These are phyloP conservation scores for Volvariella volvacea DNA, from an alignment of 1,284 basidiomycete species.

Conservation along the genomic window DNA sequence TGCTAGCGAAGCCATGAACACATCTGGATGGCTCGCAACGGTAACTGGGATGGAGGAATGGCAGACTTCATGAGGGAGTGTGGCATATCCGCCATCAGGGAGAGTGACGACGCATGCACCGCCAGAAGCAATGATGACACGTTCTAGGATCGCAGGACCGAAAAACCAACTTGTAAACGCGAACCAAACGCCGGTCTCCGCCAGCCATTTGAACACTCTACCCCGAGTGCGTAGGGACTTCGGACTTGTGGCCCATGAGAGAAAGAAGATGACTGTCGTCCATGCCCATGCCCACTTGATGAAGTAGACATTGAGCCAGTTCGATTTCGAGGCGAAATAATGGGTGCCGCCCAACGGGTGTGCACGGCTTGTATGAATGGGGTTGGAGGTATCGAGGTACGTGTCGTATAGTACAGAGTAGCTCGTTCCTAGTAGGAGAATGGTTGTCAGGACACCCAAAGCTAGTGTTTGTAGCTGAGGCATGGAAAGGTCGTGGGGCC, in stretches of 20 bases:
- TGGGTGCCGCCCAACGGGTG: constrained; percentile 60
- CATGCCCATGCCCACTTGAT: constrained; percentile 92
- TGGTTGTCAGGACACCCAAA: constrained; percentile 23
- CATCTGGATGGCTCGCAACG: constrained; percentile 52
- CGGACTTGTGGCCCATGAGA: constrained; percentile 51
- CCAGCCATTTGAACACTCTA: constrained; percentile 51
- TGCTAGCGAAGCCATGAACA: constrained; percentile 42
- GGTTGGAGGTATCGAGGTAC: constrained; percentile 53
- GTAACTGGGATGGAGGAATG: constrained; percentile 44
- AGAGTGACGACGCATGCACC: constrained; percentile 73
- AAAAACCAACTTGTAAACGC: constrained; percentile 89
- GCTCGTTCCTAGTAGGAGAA: constrained; percentile 29
- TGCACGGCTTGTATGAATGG: constrained; percentile 57
- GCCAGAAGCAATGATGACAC: constrained; percentile 71
- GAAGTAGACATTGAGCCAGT: constrained; percentile 79
- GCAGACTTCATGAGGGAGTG: constrained; percentile 60
- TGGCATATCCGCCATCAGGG: constrained; percentile 46
- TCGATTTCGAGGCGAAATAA: constrained; percentile 80
- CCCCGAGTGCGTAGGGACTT: constrained; percentile 30
- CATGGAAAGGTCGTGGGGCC: constrained; percentile 13
- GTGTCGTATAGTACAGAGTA: constrained; percentile 34
- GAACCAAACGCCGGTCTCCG: constrained; percentile 68
- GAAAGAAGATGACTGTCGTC: constrained; percentile 69
- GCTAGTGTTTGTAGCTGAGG: constrained; percentile 23
- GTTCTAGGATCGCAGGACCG: constrained; percentile 77